A percentile compares a stretch with the other conserved stretches of the same genome.
phyloP scores from a whole-genome alignment of 352 stramenopile species.

The Thraustochytrium striatum region DNA sequence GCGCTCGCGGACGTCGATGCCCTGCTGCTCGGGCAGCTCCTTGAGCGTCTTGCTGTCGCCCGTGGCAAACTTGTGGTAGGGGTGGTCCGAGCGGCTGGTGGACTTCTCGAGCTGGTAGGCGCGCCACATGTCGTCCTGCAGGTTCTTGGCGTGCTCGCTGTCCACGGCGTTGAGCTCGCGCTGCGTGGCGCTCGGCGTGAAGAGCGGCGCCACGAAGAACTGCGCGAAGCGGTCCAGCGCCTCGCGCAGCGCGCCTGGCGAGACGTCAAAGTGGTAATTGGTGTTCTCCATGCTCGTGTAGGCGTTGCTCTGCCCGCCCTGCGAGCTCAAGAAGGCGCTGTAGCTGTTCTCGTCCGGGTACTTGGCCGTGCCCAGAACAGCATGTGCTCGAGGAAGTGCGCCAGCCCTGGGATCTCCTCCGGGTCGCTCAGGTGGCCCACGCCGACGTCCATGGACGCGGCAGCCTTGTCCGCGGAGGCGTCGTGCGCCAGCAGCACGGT shows the following conservation, averaged over 20 bases:
- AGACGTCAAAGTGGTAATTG: constrained; percentile 93
- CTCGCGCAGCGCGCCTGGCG: constrained; percentile 66
- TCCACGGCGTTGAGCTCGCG: constrained; percentile 92
- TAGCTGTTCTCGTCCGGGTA: constrained; percentile 94
- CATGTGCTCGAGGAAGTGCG: constrained; percentile 93
- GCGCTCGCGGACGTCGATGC: constrained; percentile 61
- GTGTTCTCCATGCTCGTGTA: constrained; percentile 91
- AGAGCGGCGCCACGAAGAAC: constrained; percentile 94
- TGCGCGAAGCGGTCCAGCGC: constrained; percentile 89
- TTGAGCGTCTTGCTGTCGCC: constrained; percentile 76
- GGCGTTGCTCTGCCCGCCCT: constrained; percentile 89
- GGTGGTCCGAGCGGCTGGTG: constrained; percentile 60
- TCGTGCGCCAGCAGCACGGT: constrained; percentile 77
- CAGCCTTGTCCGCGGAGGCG: constrained; percentile 78
- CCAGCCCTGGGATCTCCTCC: constrained; percentile 71
- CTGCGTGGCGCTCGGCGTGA: constrained; percentile 79
- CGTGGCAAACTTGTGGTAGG: constrained; percentile 77
- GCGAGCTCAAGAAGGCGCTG: constrained; percentile 79
- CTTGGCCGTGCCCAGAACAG: constrained; percentile 88
- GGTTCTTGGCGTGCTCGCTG: constrained; percentile 90
- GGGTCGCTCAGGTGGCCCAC: constrained; percentile 86
- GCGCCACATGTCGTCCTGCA: constrained; percentile 83
- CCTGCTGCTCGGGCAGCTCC: constrained; percentile 60
- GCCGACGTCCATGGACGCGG: constrained; percentile 88
- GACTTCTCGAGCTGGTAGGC: constrained; percentile 55